phyloP scores from a whole-genome alignment of 495 filamentous ascomycete genomes.

The Tuber umbilicatum region DNA sequence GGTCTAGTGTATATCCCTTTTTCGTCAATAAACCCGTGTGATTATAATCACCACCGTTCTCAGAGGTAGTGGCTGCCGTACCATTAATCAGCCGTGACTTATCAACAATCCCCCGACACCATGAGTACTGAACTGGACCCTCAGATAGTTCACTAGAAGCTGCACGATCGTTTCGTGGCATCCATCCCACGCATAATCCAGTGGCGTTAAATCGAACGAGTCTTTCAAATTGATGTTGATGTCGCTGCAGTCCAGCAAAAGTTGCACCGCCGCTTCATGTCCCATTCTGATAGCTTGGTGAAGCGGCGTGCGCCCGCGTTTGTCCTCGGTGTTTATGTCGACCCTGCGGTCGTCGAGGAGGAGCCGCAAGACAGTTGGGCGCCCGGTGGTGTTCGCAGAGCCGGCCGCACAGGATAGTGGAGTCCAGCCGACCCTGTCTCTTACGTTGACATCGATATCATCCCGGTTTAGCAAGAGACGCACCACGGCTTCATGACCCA shows the following conservation, averaged over 20 bases:
- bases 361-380: conserved; percentile 9
- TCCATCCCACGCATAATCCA: conserved; percentile 19
- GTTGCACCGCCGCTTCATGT: conserved; percentile 31
- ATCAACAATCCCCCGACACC: background rate
- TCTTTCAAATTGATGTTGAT: conserved; percentile 21
- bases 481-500: conserved; percentile 33
- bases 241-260: conserved; percentile 32
- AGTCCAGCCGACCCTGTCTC: conserved; percentile 19
- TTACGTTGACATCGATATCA: conserved; percentile 21
- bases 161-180: conserved; percentile 23
- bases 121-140: background rate
- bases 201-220: conserved; percentile 10
- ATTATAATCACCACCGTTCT: conserved; percentile 1
- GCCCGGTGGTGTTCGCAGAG: conserved; percentile 9
- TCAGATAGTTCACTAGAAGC: background rate
- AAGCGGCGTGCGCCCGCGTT: conserved; percentile 21
- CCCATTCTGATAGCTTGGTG: conserved; percentile 26
- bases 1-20: background rate
- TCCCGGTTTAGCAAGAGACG: conserved; percentile 27
- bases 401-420: conserved; percentile 33
- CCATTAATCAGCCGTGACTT: background rate
- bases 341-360: conserved; percentile 21
- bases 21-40: background rate
- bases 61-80: background rate
- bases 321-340: conserved; percentile 28